These are phyloP conservation scores for Penicillium subrubescens DNA, from an alignment of 495 filamentous ascomycete species.

Conservation along the genomic window DNA sequence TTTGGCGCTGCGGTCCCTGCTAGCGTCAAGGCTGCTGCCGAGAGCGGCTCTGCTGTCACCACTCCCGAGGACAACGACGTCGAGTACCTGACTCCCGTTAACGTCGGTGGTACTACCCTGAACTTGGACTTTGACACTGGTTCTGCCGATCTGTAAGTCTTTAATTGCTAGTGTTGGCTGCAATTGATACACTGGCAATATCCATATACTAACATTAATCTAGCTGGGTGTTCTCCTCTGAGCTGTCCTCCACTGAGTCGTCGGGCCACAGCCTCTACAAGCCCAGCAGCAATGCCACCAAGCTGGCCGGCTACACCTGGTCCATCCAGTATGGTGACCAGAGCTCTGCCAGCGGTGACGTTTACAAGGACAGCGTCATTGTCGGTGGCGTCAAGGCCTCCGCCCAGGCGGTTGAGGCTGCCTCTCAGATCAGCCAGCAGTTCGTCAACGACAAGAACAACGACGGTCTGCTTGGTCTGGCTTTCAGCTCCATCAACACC, in stretches of 20 bases:
- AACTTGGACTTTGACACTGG: conserved; percentile 77
- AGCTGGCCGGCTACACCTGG: conserved; percentile 62
- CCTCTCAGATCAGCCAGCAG: conserved; percentile 57
- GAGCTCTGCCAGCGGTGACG: conserved; percentile 63
- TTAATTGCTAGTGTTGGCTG: neutral
- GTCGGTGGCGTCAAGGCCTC: conserved; percentile 65
- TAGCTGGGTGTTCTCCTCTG: conserved; percentile 57
- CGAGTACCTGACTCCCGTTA: conserved; percentile 70
- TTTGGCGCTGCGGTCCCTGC: conserved; percentile 46
- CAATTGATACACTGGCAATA: neutral
- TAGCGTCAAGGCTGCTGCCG: conserved; percentile 45
- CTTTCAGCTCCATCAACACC: conserved; percentile 71
- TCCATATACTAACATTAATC: conserved; percentile 11
- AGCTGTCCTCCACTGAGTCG: conserved; percentile 47
- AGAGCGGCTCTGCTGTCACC: conserved; percentile 51
- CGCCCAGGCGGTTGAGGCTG: conserved; percentile 70
- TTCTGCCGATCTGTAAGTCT: conserved; percentile 69
- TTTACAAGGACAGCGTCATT: conserved; percentile 70
- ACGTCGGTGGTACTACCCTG: conserved; percentile 62
- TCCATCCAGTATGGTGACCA: conserved; percentile 72
- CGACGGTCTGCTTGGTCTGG: conserved; percentile 74
- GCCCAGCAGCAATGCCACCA: conserved; percentile 50
- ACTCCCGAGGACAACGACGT: conserved; percentile 59
- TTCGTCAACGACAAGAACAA: conserved; percentile 62
- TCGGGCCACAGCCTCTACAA: conserved; percentile 65